Evolutionary conservation across 192 early-diverging fungal genomes (phyloP), one percentile per base, ranked within the genome.

Genomic region (Backusella macrospora): DNA sequence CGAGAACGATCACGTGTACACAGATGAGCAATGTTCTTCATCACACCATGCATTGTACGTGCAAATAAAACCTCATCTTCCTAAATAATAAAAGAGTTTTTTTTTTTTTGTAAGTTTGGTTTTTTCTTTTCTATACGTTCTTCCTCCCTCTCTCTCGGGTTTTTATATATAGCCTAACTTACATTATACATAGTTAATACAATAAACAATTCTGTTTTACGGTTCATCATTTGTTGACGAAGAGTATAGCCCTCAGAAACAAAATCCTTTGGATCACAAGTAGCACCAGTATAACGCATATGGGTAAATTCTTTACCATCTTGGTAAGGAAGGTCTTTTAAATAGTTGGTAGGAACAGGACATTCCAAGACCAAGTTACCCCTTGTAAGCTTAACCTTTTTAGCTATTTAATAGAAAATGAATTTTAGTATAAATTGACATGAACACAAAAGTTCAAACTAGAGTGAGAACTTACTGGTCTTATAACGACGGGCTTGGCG

Each of bases 111-210:
- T 39, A 62, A 39, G 13, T 39, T 70, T 48, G 29, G 43, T 48
- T 70, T 37, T 16, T 15, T 49, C 0, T 29, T 52, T 48, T 48
- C n/a, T 48, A 14, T 48, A 6, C n/a, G 47, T 16, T 49, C n/a
- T 49, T 49, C 21, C 21, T 52, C 21, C 4, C 14, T 45, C 14
- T 18, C 3, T 48, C n/a, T 48, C 10, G 15, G 15, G 1, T 16
- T n/a, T 49, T 55, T 55, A 21, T 55, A 23, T 55, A 23, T 45
- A 21, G 52, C 23, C 9, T 14, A 62, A 45, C 76, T 52, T 80
- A 84, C 82, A 49, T 83, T 87, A 68, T 88, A 92, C 93, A 94
- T 94, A 26, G 93, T 94, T 16, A 94, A 83, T 8, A 93, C 92
- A 68, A 93, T 90, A 76, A 93, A 94, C 14, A 94, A 75, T 73